Base-by-base conservation (phyloP, 345 rosid genomes). In the Excoecaria cochinchinensis region DNA sequence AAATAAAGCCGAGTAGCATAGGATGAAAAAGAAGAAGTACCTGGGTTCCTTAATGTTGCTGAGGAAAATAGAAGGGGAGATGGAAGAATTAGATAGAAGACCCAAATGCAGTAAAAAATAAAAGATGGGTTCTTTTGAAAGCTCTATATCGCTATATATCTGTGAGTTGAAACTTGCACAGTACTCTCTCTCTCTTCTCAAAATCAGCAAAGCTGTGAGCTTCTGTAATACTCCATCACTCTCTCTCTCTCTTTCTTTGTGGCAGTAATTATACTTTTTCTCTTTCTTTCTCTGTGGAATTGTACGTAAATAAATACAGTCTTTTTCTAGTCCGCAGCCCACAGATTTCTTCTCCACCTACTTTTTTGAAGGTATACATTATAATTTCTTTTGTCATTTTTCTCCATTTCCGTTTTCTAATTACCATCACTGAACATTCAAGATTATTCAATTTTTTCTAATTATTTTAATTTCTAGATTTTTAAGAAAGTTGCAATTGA, bases 141-240 rank as follows among this genome's bases (percentile, higher is more conserved):
- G n/a, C 65, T 9, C 60, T 63, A 42, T 63, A 42, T 44, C 58
- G 25, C 6, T 62, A 38, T 68, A 38, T 48, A 61, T 38, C 22
- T 51, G 6, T 22, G 74, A 24, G 69, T 72, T 59, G 77, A 80
- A 76, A 68, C 83, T 76, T 76, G 69, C 73, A 59, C 70, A 68
- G 70, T 14, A 76, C 77, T 59, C 56, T 36, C 19, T 0, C 21
- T n/a, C 8, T 8, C 24, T 38, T 56, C 76, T 81, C 79, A 77
- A 81, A 81, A 77, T 84, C 81, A 84, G 80, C 77, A 52, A 72
- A 71, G 65, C 82, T 63, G 75, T 50, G 79, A 84, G 82, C 85
- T 84, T 82, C 80, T 75, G 38, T 62, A 51, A 66, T 71, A 82
- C 84, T 78, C 78, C 72, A 67, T 53, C 17, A 7, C 22, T 61